Evolutionary conservation across 2,329 filamentous ascomycete genomes (phyloP).

Genomic region (Leptographium flavum): DNA sequence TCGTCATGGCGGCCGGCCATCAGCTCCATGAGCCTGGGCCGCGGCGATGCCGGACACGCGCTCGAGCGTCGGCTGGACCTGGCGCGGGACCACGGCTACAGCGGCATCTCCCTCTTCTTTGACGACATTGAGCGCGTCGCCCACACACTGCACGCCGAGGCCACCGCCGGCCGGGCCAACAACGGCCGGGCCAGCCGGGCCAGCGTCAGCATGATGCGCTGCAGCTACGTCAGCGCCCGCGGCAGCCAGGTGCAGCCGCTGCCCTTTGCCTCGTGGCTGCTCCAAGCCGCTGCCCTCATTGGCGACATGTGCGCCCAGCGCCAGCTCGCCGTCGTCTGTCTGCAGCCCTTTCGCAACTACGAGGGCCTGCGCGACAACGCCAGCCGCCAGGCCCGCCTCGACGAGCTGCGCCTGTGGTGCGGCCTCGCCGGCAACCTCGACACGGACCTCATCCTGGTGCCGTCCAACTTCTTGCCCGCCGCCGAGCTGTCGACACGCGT

Average conservation of each 20-base stretch:
- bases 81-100: too few relatives aligned
- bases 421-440: constrained; percentile 35
- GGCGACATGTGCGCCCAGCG: constrained; percentile 29
- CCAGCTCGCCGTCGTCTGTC: constrained; percentile 32
- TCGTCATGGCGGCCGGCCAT: constrained; percentile 7
- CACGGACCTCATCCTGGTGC: constrained; percentile 51
- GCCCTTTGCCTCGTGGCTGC: neutral
- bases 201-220: too few relatives aligned
- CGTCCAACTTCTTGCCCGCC: constrained; percentile 38
- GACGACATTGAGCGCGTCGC: too few relatives aligned
- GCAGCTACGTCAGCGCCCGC: too few relatives aligned
- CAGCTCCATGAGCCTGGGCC: constrained; percentile 10
- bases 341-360: constrained; percentile 51
- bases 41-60: constrained; percentile 7
- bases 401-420: constrained; percentile 45
- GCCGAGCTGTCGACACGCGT: constrained; percentile 16
- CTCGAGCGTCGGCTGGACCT: constrained; percentile 7
- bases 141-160: too few relatives aligned
- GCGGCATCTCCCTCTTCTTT: too few relatives aligned
- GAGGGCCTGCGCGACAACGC: constrained; percentile 41
- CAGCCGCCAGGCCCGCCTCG: constrained; percentile 31
- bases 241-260: neutral
- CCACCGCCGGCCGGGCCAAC: too few relatives aligned
- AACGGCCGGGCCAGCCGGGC: too few relatives aligned
- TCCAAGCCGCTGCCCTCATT: constrained; percentile 31